phyloP scores from a whole-genome alignment of 176 grass and related monocot species.

The Poa pratensis region DNA sequence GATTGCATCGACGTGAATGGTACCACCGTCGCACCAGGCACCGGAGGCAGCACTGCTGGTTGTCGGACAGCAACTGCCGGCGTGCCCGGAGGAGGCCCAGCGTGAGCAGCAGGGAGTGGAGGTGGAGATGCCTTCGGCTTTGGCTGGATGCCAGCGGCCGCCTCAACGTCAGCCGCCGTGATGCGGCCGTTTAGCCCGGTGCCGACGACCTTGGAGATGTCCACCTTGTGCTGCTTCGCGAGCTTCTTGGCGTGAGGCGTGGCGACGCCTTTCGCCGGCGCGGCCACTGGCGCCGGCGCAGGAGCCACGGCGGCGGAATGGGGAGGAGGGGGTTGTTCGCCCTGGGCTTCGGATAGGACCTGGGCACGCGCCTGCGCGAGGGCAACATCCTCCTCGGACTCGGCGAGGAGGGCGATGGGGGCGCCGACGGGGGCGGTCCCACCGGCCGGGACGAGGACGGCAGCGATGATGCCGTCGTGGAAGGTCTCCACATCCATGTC shows the following conservation, averaged over 20 bases:
- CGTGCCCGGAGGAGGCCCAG: neutral
- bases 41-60: constrained; percentile 38
- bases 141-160: constrained; percentile 69
- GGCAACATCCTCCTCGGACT: constrained; percentile 81
- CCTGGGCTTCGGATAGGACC: constrained; percentile 45
- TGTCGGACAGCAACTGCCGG: constrained; percentile 16
- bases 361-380: constrained; percentile 63
- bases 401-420: constrained; percentile 86
- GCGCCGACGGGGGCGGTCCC: constrained; percentile 74
- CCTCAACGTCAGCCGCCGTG: constrained; percentile 70
- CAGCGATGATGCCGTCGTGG: constrained; percentile 84
- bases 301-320: constrained; percentile 9
- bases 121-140: constrained; percentile 41
- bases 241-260: constrained; percentile 89
- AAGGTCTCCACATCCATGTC: constrained; percentile 99
- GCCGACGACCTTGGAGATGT: constrained; percentile 57
- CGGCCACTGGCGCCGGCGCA: constrained; percentile 26
- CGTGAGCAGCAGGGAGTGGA: constrained; percentile 12
- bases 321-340: constrained; percentile 29
- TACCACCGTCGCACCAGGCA: constrained; percentile 62
- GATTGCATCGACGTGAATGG: constrained; percentile 87
- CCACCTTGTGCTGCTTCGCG: constrained; percentile 77
- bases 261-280: constrained; percentile 47
- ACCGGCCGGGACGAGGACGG: constrained; percentile 71
- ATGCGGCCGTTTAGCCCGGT: constrained; percentile 69